Evolutionary conservation across 1,284 basidiomycete genomes (phyloP).

Genomic region (Trametes hirsuta): DNA sequence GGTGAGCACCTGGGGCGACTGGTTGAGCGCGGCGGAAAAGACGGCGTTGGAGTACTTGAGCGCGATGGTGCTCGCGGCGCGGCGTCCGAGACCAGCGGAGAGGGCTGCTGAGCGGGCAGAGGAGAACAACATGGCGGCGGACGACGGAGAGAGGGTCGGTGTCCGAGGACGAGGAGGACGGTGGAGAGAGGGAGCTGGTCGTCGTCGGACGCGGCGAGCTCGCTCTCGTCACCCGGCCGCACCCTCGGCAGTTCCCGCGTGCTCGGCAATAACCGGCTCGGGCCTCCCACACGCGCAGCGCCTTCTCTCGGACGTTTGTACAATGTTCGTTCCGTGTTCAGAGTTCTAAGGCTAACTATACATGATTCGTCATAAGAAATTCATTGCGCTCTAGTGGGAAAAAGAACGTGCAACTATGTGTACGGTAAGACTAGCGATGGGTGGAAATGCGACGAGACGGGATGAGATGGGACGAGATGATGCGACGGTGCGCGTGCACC

Average conservation of each 20-base stretch:
- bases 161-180: slow-evolving; percentile 7
- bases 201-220: slow-evolving; percentile 8
- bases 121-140: slow-evolving; percentile 43
- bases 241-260: slow-evolving; percentile 27
- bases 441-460: neutral
- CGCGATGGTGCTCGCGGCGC: slow-evolving; percentile 74
- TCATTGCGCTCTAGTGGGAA: slow-evolving; percentile 2
- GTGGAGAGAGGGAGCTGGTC: slow-evolving; percentile 15
- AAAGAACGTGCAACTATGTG: slow-evolving; percentile 5
- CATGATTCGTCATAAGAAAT: neutral
- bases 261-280: slow-evolving; percentile 9
- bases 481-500: slow-evolving; percentile 7
- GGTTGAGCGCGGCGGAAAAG: slow-evolving; percentile 89
- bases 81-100: slow-evolving; percentile 56
- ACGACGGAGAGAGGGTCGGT: slow-evolving; percentile 3
- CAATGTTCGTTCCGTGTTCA: neutral
- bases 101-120: slow-evolving; percentile 47
- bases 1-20: slow-evolving; percentile 78
- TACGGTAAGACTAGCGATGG: slow-evolving; percentile 12
- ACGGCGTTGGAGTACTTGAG: slow-evolving; percentile 95
- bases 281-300: neutral
- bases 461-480: neutral
- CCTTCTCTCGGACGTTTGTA: neutral
- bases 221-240: slow-evolving; percentile 22
- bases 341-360: neutral